phyloP scores from a whole-genome alignment of 106 monocot species.

The Narthecium ossifragum region DNA sequence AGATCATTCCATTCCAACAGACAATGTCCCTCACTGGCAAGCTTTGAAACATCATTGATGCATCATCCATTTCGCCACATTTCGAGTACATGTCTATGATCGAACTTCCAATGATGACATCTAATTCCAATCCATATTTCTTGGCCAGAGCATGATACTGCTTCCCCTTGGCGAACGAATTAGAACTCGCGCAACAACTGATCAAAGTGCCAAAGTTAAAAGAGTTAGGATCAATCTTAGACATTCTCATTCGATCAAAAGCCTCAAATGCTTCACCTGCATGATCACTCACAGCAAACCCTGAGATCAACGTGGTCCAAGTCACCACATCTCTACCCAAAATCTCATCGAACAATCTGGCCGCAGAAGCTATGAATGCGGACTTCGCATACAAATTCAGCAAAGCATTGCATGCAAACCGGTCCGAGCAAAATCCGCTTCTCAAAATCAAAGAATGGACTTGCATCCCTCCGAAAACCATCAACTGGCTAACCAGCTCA shows the following conservation, averaged over 20 bases:
- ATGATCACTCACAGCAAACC: background rate
- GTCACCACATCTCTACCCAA: slow-evolving; percentile 9
- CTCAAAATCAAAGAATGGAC: slow-evolving; percentile 17
- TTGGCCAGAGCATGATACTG: slow-evolving; percentile 15
- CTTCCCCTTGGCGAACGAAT: slow-evolving; percentile 6
- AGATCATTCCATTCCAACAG: slow-evolving; percentile 32
- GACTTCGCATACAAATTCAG: slow-evolving; percentile 20
- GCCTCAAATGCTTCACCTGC: background rate
- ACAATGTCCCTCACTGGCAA: slow-evolving; percentile 20
- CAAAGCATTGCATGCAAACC: slow-evolving; percentile 23
- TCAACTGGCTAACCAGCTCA: slow-evolving; percentile 2
- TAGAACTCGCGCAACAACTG: slow-evolving; percentile 3
- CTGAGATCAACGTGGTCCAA: slow-evolving; percentile 23
- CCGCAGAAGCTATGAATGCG: background rate
- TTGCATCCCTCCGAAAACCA: slow-evolving; percentile 17
- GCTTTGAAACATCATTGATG: slow-evolving; percentile 10
- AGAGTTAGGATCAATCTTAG: slow-evolving; percentile 13
- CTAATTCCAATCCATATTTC: slow-evolving; percentile 16
- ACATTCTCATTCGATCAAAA: slow-evolving; percentile 14
- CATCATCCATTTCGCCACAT: slow-evolving; percentile 20
- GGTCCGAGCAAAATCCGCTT: slow-evolving; percentile 5
- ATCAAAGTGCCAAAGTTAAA: slow-evolving; percentile 28
- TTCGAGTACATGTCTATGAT: slow-evolving; percentile 20
- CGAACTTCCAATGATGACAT: slow-evolving; percentile 16
- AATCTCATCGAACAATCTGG: slow-evolving; percentile 19